These are phyloP conservation scores for Trichoderma virens DNA, from an alignment of 495 filamentous ascomycete genomes.

Conservation along the genomic window DNA sequence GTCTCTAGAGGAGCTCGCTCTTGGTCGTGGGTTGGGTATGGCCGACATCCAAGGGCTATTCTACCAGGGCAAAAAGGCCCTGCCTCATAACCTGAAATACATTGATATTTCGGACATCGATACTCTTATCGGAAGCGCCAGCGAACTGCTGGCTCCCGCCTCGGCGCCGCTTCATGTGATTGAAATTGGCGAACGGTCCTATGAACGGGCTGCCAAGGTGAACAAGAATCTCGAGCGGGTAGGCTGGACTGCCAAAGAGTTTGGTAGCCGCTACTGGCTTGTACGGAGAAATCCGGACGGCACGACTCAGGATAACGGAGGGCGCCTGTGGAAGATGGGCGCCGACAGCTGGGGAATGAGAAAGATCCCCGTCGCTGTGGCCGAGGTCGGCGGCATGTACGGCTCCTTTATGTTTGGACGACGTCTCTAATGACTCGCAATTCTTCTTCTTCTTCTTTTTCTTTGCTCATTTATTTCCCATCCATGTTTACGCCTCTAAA, in stretches of 20 bases:
- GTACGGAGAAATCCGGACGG: constrained; percentile 45
- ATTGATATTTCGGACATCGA: constrained; percentile 62
- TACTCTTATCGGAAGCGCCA: constrained; percentile 52
- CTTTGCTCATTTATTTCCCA: background rate
- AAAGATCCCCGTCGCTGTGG: constrained; percentile 70
- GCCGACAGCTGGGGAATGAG: constrained; percentile 84
- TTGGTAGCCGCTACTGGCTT: constrained; percentile 57
- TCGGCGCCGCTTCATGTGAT: constrained; percentile 72
- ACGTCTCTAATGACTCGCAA: constrained; percentile 26
- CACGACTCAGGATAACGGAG: constrained; percentile 37
- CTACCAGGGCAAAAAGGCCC: constrained; percentile 19
- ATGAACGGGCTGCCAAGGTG: constrained; percentile 50
- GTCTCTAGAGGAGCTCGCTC: constrained; percentile 70
- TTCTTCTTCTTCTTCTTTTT: background rate
- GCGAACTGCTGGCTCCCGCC: constrained; percentile 50
- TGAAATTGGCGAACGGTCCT: constrained; percentile 67
- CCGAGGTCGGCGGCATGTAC: constrained; percentile 80
- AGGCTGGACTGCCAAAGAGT: constrained; percentile 64
- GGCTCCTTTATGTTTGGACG: constrained; percentile 74
- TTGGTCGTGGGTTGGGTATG: constrained; percentile 61
- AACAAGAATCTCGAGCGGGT: constrained; percentile 29
- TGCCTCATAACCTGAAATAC: constrained; percentile 62
- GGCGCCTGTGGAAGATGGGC: constrained; percentile 78
- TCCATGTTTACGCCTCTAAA: background rate
- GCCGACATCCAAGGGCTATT: constrained; percentile 56